Percentiles rank a stretch among this genome's conserved stretches.
phyloP scores from a whole-genome alignment of 2,329 filamentous ascomycete genomes.

The Emmonsia crescens region DNA sequence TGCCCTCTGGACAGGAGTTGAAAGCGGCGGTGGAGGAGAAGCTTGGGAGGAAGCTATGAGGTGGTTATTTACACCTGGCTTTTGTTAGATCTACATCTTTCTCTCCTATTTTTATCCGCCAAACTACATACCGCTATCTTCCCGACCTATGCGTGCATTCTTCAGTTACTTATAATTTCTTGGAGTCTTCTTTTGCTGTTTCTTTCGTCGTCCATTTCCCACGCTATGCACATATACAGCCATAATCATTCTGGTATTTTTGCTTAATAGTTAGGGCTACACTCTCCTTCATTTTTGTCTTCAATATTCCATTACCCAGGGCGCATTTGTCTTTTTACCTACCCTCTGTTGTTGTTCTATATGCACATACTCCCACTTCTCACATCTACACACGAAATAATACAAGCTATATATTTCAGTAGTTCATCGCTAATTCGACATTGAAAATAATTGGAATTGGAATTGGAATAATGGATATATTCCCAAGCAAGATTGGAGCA shows the following conservation, averaged over 20 bases:
- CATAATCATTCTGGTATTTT: neutral
- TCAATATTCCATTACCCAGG: too few relatives aligned
- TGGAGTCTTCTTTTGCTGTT: too few relatives aligned
- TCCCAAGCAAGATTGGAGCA: neutral
- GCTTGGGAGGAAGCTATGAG: slow-evolving; percentile 37
- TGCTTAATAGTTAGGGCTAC: neutral
- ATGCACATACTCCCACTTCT: neutral
- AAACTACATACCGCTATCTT: neutral
- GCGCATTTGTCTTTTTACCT: neutral
- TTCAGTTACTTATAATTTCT: neutral
- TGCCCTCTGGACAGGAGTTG: slow-evolving; percentile 41
- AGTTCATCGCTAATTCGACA: neutral
- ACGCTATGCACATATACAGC: neutral
- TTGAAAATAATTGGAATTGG: neutral
- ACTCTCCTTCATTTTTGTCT: neutral
- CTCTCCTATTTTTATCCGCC: neutral
- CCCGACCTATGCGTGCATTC: too few relatives aligned
- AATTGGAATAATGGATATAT: neutral
- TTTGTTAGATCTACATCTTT: neutral
- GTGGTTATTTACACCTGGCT: neutral
- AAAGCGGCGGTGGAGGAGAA: slow-evolving; percentile 42
- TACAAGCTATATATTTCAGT: neutral
- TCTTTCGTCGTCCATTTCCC: too few relatives aligned
- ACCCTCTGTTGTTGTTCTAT: neutral
- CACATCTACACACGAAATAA: neutral